A percentile compares a stretch with the other conserved stretches of the same genome.
Conservation (phyloP, 1,284 basidiomycete species). For the Ganoderma leucocontextum region DNA sequence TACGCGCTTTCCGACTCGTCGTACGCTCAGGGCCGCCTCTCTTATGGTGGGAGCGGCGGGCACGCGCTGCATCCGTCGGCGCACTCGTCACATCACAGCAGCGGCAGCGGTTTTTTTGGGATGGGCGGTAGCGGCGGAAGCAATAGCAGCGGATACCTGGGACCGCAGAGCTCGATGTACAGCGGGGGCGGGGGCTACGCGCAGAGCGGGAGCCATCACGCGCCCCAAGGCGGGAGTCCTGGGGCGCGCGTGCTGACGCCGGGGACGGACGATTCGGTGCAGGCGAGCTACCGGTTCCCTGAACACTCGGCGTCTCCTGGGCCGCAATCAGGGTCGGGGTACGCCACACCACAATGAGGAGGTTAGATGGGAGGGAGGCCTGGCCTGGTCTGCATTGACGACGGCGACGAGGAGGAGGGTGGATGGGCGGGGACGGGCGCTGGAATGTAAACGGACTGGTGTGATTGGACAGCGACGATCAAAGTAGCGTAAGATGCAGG, state of each 20-base stretch:
- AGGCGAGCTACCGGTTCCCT: slow-evolving; percentile 40
- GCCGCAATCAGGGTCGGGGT: slow-evolving; percentile 45
- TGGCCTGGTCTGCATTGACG: background rate
- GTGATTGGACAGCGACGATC: slow-evolving; percentile 31
- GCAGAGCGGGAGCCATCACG: slow-evolving; percentile 33
- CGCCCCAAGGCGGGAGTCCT: slow-evolving; percentile 34
- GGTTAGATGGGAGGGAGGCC: background rate
- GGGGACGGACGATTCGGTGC: slow-evolving; percentile 34
- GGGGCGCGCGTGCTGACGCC: slow-evolving; percentile 39
- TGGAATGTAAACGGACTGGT: slow-evolving; percentile 14
- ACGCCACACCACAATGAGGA: slow-evolving; percentile 42
- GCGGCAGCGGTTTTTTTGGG: slow-evolving; percentile 11
- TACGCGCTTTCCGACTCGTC: slow-evolving; percentile 34
- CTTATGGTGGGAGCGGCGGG: slow-evolving; percentile 33
- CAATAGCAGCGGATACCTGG: slow-evolving; percentile 35
- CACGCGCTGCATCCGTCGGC: slow-evolving; percentile 35
- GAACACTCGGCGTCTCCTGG: slow-evolving; percentile 42
- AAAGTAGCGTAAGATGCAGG: slow-evolving; percentile 27
- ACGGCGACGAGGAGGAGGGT: background rate
- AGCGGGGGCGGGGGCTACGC: slow-evolving; percentile 32
- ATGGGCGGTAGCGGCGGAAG: slow-evolving; percentile 36
- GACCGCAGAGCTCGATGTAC: slow-evolving; percentile 35
- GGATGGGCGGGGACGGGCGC: slow-evolving; percentile 5
- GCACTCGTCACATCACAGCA: slow-evolving; percentile 30
- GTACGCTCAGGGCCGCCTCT: slow-evolving; percentile 35